Evolutionary conservation across 1,139 yeast species (phyloP).

Genomic region (Diutina neorugosa): DNA sequence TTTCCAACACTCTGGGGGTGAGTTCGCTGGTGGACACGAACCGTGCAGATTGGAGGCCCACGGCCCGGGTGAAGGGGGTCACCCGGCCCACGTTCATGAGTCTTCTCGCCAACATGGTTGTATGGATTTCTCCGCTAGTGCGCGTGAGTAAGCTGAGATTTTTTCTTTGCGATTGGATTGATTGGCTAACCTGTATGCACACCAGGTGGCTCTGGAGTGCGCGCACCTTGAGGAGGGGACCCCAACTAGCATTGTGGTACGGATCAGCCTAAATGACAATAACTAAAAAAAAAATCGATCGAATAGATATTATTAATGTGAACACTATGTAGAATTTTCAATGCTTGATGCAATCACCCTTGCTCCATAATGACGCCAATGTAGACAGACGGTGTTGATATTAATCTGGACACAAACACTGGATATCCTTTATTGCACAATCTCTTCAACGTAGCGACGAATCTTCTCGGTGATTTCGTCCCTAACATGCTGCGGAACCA

Average conservation of each 20-base stretch:
- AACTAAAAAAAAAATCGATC: neutral
- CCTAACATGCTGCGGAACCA: conserved; percentile 59
- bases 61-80: neutral
- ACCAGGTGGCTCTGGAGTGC: no score
- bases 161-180: conserved; percentile 2
- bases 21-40: conserved; percentile 23
- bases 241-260: no score
- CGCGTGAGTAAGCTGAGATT: neutral
- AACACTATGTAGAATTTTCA: neutral
- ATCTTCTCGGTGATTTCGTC: conserved; percentile 48
- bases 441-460: conserved; percentile 47
- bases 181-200: neutral
- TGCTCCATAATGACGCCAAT: neutral
- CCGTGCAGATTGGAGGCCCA: conserved; percentile 15
- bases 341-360: neutral
- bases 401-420: neutral
- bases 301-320: neutral
- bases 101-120: conserved; percentile 4
- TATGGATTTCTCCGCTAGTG: neutral
- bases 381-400: no score
- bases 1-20: conserved; percentile 30
- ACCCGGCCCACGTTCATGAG: conserved; percentile 1
- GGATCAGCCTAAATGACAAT: neutral
- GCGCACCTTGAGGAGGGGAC: no score
- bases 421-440: conserved; percentile 18